A percentile compares a stretch with the other conserved stretches of the same genome.
These are phyloP conservation scores for Xerocomellus dryophilus DNA, from an alignment of 768 basidiomycete genomes.

Conservation along the genomic window DNA sequence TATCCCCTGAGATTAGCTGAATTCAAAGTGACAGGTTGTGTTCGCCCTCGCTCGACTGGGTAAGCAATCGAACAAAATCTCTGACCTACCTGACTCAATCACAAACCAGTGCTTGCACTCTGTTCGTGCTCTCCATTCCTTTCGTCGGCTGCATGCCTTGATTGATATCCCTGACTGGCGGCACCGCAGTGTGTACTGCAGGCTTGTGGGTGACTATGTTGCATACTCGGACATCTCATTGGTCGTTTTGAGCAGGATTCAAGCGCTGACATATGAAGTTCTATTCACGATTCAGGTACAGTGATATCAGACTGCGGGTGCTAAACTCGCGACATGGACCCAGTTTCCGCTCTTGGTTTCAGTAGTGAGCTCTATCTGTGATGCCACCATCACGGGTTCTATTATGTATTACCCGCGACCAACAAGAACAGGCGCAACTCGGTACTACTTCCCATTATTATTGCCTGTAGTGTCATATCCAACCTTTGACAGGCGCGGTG, in stretches of 20 bases:
- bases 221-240: background rate
- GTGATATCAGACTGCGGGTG: no score
- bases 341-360: slow-evolving; percentile 10
- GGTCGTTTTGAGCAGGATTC: slow-evolving; percentile 7
- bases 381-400: no score
- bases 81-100: background rate
- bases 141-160: background rate
- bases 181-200: background rate
- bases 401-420: background rate
- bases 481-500: background rate
- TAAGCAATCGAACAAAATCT: background rate
- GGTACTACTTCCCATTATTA: slow-evolving; percentile 2
- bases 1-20: background rate
- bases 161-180: background rate
- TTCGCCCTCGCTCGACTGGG: slow-evolving; percentile 9
- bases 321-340: background rate
- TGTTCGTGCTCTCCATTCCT: slow-evolving; percentile 9
- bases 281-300: slow-evolving; percentile 6
- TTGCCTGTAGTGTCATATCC: background rate
- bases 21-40: slow-evolving; percentile 1
- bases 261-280: slow-evolving; percentile 1
- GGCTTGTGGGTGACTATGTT: slow-evolving; percentile 3
- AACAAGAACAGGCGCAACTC: slow-evolving; percentile 3
- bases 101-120: slow-evolving; percentile 12
- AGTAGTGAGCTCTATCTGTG: background rate